Evolutionary conservation across 257 asterid species (phyloP).

Genomic region (Forsythia viridissima): DNA sequence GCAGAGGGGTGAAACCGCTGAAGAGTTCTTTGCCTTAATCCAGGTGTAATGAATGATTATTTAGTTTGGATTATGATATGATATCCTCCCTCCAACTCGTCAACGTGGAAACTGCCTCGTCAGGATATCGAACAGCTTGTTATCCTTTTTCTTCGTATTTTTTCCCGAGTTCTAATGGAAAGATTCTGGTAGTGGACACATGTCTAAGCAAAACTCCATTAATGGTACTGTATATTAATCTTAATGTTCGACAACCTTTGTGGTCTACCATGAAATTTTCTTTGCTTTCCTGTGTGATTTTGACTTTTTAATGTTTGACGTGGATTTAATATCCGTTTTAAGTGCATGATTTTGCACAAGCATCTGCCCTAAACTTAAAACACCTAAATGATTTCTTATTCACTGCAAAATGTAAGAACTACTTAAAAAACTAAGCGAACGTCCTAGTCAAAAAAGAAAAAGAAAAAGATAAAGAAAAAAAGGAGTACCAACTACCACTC

Average conservation of each 20-base stretch:
- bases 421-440: too few species aligned
- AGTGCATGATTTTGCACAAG: too few species aligned
- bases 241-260: background rate
- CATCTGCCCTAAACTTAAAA: too few species aligned
- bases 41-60: conserved; percentile 2
- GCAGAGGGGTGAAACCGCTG: background rate
- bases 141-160: background rate
- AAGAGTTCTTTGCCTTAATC: background rate
- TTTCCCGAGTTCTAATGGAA: background rate
- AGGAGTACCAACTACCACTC: too few species aligned
- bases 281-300: background rate
- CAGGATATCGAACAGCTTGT: background rate
- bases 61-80: background rate
- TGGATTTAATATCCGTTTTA: background rate
- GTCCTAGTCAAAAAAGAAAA: too few species aligned
- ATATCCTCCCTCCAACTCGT: background rate
- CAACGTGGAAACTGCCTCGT: background rate
- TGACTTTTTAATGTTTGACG: background rate
- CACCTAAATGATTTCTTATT: too few species aligned
- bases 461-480: too few species aligned
- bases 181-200: background rate
- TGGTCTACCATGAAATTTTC: background rate
- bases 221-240: background rate
- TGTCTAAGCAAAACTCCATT: background rate
- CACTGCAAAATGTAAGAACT: too few species aligned